Conservation (phyloP, 495 filamentous ascomycete genomes). For the Evernia prunastri region DNA sequence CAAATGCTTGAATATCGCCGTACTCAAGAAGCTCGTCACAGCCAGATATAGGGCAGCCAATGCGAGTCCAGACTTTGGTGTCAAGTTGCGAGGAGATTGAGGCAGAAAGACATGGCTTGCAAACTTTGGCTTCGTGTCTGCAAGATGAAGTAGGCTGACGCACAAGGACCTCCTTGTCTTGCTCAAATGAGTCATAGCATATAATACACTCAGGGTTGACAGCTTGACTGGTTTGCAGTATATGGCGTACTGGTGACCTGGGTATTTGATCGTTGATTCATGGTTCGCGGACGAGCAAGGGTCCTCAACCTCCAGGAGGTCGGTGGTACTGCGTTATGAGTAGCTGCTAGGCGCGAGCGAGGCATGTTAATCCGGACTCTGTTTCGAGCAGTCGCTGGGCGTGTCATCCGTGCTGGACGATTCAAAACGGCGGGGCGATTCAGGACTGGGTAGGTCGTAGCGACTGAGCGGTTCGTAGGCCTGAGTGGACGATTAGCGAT, state of each 20-base stretch:
- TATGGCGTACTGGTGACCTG: background rate
- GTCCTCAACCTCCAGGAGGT: background rate
- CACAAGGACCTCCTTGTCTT: background rate
- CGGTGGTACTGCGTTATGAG: background rate
- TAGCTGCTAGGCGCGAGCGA: background rate
- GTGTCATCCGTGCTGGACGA: too few species aligned
- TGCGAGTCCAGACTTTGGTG: background rate
- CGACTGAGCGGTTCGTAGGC: background rate
- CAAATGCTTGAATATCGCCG: background rate
- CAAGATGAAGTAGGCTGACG: background rate
- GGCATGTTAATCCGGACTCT: too few species aligned
- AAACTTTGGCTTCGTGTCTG: background rate
- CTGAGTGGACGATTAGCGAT: background rate
- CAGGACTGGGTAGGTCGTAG: too few species aligned
- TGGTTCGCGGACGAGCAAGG: background rate
- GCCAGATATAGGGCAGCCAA: background rate
- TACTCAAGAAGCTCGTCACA: background rate
- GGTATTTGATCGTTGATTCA: background rate
- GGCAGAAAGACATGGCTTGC: background rate
- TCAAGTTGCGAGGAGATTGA: background rate
- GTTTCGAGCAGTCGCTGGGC: too few species aligned
- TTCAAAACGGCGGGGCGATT: background rate
- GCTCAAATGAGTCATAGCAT: background rate
- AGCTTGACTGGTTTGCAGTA: background rate
- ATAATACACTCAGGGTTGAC: background rate